Evolutionary conservation across 306 rosid genomes (phyloP).

Genomic region (Fragaria nilgerrensis): DNA sequence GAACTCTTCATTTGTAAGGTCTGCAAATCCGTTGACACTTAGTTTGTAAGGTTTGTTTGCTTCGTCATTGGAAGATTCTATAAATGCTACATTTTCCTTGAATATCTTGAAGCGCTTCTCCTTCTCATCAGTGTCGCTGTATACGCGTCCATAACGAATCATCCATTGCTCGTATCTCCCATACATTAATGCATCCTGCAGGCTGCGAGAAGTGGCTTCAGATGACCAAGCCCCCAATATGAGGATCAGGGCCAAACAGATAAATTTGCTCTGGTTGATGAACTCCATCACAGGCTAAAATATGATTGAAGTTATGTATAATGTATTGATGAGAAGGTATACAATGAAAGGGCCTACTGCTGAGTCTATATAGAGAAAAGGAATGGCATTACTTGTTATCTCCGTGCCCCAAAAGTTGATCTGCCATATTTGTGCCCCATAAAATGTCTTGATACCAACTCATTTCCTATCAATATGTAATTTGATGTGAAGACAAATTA

Average conservation of each 20-base stretch:
- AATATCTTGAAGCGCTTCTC: neutral
- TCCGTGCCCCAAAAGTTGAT: neutral
- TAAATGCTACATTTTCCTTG: neutral
- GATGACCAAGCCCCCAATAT: neutral
- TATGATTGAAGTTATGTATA: neutral
- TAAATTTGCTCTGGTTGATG: neutral
- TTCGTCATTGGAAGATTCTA: neutral
- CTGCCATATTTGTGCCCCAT: neutral
- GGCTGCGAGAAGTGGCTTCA: neutral
- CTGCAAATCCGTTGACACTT: neutral
- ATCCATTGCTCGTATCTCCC: neutral
- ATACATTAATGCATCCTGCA: neutral
- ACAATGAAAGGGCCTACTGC: neutral
- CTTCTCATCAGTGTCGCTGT: neutral
- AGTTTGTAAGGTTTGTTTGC: neutral
- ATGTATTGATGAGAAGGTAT: neutral
- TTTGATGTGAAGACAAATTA: neutral
- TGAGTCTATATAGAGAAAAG: neutral
- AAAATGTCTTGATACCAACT: neutral
- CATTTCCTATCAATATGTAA: neutral
- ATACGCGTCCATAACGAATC: neutral
- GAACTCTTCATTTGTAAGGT: slow-evolving; percentile 4
- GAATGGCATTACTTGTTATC: neutral
- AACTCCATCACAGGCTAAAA: neutral
- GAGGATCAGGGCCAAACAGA: neutral